Conservation (phyloP, 129 eudicot genomes). For the Gnaphalium uliginosum region DNA sequence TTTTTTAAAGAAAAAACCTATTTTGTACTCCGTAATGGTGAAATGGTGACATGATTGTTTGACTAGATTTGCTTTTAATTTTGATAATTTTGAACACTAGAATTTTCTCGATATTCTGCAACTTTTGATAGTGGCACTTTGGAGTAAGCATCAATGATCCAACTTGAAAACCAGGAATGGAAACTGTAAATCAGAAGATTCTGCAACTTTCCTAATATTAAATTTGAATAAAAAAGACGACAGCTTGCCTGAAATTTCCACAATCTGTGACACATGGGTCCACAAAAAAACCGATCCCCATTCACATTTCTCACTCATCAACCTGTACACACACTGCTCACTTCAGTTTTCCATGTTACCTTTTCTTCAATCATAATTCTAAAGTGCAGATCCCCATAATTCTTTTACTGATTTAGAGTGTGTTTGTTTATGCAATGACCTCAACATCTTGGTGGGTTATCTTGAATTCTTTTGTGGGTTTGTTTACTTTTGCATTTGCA, state of each 20-base stretch:
- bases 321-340: conserved; percentile 23
- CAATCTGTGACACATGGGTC: conserved; percentile 25
- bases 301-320: conserved; percentile 28
- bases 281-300: conserved; percentile 24
- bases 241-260: conserved; percentile 2
- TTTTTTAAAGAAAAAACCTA: no score
- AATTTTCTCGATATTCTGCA: neutral
- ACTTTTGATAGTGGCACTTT: neutral
- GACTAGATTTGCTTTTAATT: no score
- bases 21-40: no score
- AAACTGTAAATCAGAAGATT: conserved; percentile 35
- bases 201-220: conserved; percentile 7
- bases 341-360: conserved; percentile 22
- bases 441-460: conserved; percentile 35
- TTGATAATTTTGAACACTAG: no score
- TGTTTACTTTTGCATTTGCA: conserved; percentile 42
- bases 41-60: no score
- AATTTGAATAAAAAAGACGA: neutral
- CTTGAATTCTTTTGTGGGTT: conserved; percentile 44
- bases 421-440: conserved; percentile 31
- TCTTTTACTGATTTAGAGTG: conserved; percentile 9
- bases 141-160: neutral
- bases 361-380: conserved; percentile 11
- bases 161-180: conserved; percentile 8
- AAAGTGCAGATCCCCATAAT: conserved; percentile 33